Conservation (phyloP, 1,284 basidiomycete genomes). For the Ustilago hordei region DNA sequence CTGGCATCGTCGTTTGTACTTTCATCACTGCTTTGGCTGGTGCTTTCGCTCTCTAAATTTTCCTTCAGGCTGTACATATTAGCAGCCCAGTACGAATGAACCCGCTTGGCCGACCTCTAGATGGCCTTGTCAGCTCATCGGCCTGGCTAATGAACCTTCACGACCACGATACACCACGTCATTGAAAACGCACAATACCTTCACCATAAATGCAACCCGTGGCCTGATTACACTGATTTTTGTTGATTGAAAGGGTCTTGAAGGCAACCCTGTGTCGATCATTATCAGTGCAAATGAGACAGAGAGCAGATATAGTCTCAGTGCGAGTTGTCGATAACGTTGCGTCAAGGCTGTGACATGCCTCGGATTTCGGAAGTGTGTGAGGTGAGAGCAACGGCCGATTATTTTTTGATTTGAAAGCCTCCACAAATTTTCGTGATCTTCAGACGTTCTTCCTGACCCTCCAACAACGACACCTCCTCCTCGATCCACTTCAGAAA, state of each 20-base stretch:
- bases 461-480: neutral
- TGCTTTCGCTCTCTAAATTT: slow-evolving; percentile 18
- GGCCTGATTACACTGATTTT: neutral
- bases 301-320: neutral
- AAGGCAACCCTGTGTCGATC: neutral
- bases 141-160: neutral
- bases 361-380: slow-evolving; percentile 5
- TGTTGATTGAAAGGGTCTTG: too few relatives aligned
- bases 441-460: neutral
- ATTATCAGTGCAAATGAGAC: neutral
- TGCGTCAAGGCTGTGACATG: neutral
- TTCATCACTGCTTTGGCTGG: slow-evolving; percentile 35
- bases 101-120: neutral
- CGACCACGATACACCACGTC: neutral
- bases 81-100: neutral
- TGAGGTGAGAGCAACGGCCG: slow-evolving; percentile 4
- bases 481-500: neutral
- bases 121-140: neutral
- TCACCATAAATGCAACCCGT: neutral
- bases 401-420: slow-evolving; percentile 15
- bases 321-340: neutral
- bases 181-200: neutral
- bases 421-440: slow-evolving; percentile 14
- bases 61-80: neutral
- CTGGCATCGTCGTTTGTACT: slow-evolving; percentile 25